phyloP scores from a whole-genome alignment of 2,329 filamentous ascomycete genomes.

The Xylaria sp. region DNA sequence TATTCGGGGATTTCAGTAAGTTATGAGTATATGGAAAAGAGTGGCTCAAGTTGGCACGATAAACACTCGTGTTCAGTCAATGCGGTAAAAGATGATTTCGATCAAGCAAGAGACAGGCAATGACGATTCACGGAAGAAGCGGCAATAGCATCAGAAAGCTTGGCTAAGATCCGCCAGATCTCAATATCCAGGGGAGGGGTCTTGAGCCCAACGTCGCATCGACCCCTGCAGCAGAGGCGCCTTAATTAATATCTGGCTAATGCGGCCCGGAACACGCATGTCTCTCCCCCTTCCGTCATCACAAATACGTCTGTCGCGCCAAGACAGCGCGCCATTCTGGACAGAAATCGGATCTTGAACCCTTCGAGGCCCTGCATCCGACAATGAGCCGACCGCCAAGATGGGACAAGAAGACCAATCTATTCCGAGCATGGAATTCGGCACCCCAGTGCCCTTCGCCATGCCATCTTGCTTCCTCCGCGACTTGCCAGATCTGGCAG shows the following conservation, averaged over 20 bases:
- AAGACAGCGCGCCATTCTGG: slow-evolving; percentile 11
- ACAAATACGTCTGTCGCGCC: slow-evolving; percentile 1
- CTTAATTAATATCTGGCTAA: slow-evolving; percentile 34
- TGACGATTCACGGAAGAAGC: neutral
- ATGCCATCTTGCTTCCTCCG: slow-evolving; percentile 35
- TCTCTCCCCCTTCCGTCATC: slow-evolving; percentile 12
- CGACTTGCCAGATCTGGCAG: slow-evolving; percentile 31
- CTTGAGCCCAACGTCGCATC: neutral
- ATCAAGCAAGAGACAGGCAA: neutral
- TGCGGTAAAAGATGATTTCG: neutral
- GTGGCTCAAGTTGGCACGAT: too few relatives aligned
- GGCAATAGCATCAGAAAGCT: neutral
- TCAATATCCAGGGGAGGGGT: neutral
- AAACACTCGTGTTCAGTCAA: too few relatives aligned
- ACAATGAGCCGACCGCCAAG: slow-evolving; percentile 29
- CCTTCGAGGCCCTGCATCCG: slow-evolving; percentile 13
- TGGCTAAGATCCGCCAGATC: neutral
- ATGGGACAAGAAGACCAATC: slow-evolving; percentile 30
- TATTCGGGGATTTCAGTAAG: too few relatives aligned
- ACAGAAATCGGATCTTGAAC: slow-evolving; percentile 18
- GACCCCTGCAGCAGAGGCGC: slow-evolving; percentile 1
- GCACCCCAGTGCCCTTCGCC: slow-evolving; percentile 23
- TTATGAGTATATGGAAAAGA: too few relatives aligned
- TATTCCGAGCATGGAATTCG: slow-evolving; percentile 26
- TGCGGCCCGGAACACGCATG: slow-evolving; percentile 30